Base-by-base conservation (phyloP, 257 asterid species). In the Forsythia viridissima region DNA sequence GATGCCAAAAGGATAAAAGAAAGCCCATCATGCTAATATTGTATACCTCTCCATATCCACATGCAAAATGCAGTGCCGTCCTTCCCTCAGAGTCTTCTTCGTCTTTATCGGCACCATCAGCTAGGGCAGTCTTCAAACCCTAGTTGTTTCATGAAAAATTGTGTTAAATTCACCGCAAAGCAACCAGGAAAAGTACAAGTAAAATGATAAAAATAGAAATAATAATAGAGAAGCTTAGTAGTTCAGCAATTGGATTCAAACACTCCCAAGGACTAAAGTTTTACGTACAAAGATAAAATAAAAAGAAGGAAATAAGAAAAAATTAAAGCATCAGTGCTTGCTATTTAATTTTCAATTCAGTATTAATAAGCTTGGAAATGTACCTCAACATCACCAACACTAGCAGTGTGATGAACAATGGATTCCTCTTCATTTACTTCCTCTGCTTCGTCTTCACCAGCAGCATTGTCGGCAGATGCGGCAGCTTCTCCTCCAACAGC, bases 41-140 rank as follows among this genome's bases (percentile, higher is more conserved):
- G 24, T 4, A 72, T 89, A 96, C 99, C 98, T 94, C 98, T 75
- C 99, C 99, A 76, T 96, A 92, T 82, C 99, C 98, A 84, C 99
- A 96, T 21, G 99, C 93, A 87, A 96, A 94, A 89, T 94, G 99
- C 85, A 96, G 86, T n/a, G 98, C 98, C 5, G 99, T 96, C 87
- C 98, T 92, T 84, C 98, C 98, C 87, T 92, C 99, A 0, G 98
- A 90, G 84, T 96, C 99, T 87, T 94, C 98, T 83, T 94, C 99
- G 75, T 96, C 98, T 87, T 94, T 90, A 82, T 96, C 94, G 83
- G 96, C 95, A 75, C 98, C 99, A 67, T 81, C 90, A 73, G 96
- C 90, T 24, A 96, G 84, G 76, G 96, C 99, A 36, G 72, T 86
- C 88, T 90, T 93, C 94, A 96, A 79, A 59, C 93, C 97, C 99